A percentile compares a stretch with the other conserved stretches of the same genome.
Evolutionary conservation across 2,329 filamentous ascomycete species (phyloP).

Genomic region (Apiospora kogelbergensis): DNA sequence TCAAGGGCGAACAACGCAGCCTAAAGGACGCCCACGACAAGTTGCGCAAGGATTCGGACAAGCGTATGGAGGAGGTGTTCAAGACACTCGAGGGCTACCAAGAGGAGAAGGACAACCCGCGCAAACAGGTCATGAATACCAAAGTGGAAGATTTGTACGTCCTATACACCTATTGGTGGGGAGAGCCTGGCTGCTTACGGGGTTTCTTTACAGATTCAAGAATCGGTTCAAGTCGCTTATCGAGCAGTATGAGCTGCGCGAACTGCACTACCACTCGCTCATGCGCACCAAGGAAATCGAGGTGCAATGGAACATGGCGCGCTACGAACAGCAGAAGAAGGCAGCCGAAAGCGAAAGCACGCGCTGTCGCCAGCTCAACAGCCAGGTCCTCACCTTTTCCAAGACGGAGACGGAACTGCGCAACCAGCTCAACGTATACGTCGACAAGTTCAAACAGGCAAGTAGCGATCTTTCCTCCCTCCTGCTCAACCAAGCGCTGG

Average conservation of each 20-base stretch:
- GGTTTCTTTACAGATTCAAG: conserved; percentile 64
- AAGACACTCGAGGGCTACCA: conserved; percentile 87
- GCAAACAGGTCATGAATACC: conserved; percentile 78
- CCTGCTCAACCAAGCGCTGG: conserved; percentile 20
- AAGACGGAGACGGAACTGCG: conserved; percentile 93
- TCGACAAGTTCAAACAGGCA: conserved; percentile 99
- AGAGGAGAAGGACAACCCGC: conserved; percentile 79
- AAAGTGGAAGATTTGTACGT: conserved; percentile 86
- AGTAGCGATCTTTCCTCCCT: conserved; percentile 34
- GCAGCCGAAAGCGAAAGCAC: conserved; percentile 77
- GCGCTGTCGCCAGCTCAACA: conserved; percentile 81
- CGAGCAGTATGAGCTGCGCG: conserved; percentile 94
- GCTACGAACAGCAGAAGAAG: conserved; percentile 88
- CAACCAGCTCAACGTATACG: conserved; percentile 96
- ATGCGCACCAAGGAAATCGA: conserved; percentile 95
- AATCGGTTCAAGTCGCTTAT: conserved; percentile 90
- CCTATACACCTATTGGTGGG: neutral
- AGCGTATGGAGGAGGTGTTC: conserved; percentile 77
- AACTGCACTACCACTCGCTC: conserved; percentile 88
- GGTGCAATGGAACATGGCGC: conserved; percentile 86
- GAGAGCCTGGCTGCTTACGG: neutral
- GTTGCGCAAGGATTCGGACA: conserved; percentile 80
- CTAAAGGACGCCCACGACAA: conserved; percentile 83
- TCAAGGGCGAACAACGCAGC: conserved; percentile 96
- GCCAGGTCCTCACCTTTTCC: conserved; percentile 91